Conservation (phyloP, 148 eudicot genomes). For the Rhododendron simsii region DNA sequence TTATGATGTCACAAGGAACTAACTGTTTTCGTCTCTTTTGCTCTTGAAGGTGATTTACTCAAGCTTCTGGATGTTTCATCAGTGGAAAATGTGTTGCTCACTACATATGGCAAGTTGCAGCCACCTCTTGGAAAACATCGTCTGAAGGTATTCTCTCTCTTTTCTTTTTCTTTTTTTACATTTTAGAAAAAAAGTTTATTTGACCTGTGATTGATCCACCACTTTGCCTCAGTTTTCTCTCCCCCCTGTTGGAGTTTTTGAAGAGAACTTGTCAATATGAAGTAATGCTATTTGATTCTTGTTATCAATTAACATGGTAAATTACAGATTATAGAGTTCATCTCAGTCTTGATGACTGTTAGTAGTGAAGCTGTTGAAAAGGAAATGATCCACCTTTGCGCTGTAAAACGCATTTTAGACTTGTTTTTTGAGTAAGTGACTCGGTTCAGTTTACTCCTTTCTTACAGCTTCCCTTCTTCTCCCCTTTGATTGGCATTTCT, state of each 20-base stretch:
- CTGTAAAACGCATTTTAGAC: constrained; percentile 63
- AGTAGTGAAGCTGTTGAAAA: constrained; percentile 82
- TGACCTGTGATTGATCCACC: not conserved
- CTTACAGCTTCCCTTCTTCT: not conserved
- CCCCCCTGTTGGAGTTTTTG: not conserved
- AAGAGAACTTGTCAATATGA: not conserved
- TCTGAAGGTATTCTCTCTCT: constrained; percentile 53
- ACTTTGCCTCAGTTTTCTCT: not conserved
- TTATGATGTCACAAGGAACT: not conserved
- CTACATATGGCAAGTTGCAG: constrained; percentile 91
- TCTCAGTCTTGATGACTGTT: constrained; percentile 72
- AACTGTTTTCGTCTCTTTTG: constrained; percentile 4
- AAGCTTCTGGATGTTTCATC: constrained; percentile 72
- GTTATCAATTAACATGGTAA: not conserved
- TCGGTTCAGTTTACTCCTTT: not conserved
- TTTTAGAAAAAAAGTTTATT: not conserved
- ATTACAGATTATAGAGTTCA: constrained; percentile 84
- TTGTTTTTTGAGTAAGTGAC: constrained; percentile 78
- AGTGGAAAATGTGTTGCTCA: constrained; percentile 54
- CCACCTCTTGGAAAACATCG: constrained; percentile 98
- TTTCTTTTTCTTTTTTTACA: not conserved
- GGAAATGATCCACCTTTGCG: constrained; percentile 86
- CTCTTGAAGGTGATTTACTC: constrained; percentile 57
- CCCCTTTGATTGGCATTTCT: constrained; percentile 1
- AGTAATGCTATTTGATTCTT: not conserved